These are phyloP conservation scores for Rubus idaeus DNA, from an alignment of 306 rosid species.

Conservation along the genomic window DNA sequence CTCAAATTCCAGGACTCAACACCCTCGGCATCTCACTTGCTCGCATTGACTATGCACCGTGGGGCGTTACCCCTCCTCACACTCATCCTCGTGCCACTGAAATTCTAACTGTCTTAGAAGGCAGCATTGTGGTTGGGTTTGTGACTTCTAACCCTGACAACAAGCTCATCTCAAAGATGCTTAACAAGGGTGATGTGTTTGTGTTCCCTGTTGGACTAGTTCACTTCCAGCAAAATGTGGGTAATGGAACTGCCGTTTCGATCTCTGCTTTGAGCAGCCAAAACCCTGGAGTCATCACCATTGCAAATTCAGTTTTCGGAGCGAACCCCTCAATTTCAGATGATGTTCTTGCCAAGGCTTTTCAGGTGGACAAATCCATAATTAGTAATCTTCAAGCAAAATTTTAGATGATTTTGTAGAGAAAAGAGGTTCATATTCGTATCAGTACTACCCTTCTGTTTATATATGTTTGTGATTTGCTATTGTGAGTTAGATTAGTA, in stretches of 20 bases:
- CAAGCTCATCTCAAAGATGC: conserved; percentile 15
- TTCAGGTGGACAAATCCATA: conserved; percentile 15
- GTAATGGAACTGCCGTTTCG: neutral
- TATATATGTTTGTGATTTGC: neutral
- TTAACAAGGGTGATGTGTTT: conserved; percentile 14
- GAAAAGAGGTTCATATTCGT: neutral
- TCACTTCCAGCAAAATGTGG: conserved; percentile 7
- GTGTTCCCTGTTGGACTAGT: conserved; percentile 7
- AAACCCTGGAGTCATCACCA: conserved; percentile 15
- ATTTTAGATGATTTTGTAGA: conserved; percentile 1
- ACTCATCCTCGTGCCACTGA: conserved; percentile 7
- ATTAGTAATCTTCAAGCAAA: conserved; percentile 6
- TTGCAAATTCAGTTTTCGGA: conserved; percentile 10
- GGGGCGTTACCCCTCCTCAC: conserved; percentile 3
- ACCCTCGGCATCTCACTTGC: conserved; percentile 10
- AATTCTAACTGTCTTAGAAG: conserved; percentile 10
- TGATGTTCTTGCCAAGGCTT: conserved; percentile 15
- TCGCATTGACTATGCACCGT: neutral
- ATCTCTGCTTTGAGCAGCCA: conserved; percentile 21
- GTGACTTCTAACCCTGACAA: conserved; percentile 18
- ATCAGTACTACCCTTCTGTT: neutral
- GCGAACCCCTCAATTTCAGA: conserved; percentile 14
- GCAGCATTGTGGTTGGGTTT: conserved; percentile 7
- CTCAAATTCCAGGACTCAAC: conserved; percentile 12
- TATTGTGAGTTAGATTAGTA: neutral